Percentiles rank a stretch among this genome's conserved stretches.
Evolutionary conservation across 345 rosid species (phyloP).

Genomic region (Brassica cretica): DNA sequence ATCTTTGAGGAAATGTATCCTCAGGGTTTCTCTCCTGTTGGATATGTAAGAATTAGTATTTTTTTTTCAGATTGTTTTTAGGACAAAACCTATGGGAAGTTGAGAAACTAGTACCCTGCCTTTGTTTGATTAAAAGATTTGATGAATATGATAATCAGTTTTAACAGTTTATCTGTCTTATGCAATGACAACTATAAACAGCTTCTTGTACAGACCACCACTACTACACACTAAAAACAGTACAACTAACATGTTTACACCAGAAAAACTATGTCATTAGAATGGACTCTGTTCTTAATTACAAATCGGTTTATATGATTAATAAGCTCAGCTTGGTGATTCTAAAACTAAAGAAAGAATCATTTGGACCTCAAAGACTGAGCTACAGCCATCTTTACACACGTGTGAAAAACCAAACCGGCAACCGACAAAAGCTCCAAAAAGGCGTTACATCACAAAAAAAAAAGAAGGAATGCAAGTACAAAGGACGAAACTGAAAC

Average conservation of each 20-base stretch:
- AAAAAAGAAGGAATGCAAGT: not conserved
- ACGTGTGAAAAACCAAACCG: conserved; percentile 17
- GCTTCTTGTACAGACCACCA: not conserved
- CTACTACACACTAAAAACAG: not conserved
- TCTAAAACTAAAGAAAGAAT: too few species aligned
- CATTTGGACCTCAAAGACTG: not conserved
- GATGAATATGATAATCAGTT: not conserved
- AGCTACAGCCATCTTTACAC: not conserved
- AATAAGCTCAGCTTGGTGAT: too few species aligned
- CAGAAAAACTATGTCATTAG: too few species aligned
- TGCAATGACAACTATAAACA: too few species aligned
- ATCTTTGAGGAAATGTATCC: not conserved
- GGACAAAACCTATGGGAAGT: conserved; percentile 1
- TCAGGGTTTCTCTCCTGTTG: conserved; percentile 2
- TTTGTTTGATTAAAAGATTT: not conserved
- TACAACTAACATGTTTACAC: not conserved
- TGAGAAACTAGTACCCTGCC: not conserved
- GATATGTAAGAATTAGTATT: not conserved
- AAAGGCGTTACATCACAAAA: not conserved
- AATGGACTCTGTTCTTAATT: too few species aligned
- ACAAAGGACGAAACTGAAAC: not conserved
- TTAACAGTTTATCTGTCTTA: too few species aligned
- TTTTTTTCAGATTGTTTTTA: conserved; percentile 4
- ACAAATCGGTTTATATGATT: too few species aligned
- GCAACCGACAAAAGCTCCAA: conserved; percentile 15